A percentile compares a stretch with the other conserved stretches of the same genome.
These are phyloP conservation scores for Kuraishia cidri DNA, from an alignment of 805 yeast species.

Conservation along the genomic window DNA sequence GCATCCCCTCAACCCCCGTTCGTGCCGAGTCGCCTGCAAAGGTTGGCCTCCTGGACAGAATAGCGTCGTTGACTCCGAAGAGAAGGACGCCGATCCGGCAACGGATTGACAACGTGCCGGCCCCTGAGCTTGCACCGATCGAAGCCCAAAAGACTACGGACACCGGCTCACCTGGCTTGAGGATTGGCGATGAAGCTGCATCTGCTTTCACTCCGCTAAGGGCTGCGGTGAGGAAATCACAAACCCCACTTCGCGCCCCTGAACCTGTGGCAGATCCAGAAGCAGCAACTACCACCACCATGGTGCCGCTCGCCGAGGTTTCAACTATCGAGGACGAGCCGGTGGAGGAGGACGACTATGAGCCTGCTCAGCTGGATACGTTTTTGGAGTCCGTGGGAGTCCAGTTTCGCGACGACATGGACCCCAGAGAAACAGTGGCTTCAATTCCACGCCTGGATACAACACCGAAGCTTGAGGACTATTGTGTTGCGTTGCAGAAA, in stretches of 20 bases:
- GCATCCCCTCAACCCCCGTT: too few species aligned
- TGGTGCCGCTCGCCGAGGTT: constrained; percentile 19
- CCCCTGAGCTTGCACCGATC: too few species aligned
- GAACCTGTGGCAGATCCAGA: too few species aligned
- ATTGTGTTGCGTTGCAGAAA: constrained; percentile 26
- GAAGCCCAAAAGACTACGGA: too few species aligned
- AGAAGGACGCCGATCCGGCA: too few species aligned
- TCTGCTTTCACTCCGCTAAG: constrained; percentile 1
- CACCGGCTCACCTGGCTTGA: too few species aligned
- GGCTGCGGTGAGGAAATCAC: constrained; percentile 1
- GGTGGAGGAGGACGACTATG: constrained; percentile 12
- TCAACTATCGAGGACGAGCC: constrained; percentile 9
- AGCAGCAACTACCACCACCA: constrained; percentile 13
- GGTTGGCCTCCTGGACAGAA: too few species aligned
- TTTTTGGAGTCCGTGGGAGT: constrained; percentile 31
- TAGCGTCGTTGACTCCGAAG: too few species aligned
- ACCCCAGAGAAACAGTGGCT: constrained; percentile 8
- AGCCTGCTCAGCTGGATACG: constrained; percentile 24
- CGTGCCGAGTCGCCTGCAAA: too few species aligned
- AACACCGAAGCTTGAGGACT: constrained; percentile 15
- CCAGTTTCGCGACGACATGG: constrained; percentile 36
- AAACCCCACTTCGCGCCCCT: constrained; percentile 1
- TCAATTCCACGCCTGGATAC: constrained; percentile 5
- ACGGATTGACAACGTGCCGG: too few species aligned
- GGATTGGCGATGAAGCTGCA: too few species aligned